A percentile compares a stretch with the other conserved stretches of the same genome.
Conservation (phyloP, 2,329 filamentous ascomycete genomes). For the Ophiostoma himal-ulmi region DNA sequence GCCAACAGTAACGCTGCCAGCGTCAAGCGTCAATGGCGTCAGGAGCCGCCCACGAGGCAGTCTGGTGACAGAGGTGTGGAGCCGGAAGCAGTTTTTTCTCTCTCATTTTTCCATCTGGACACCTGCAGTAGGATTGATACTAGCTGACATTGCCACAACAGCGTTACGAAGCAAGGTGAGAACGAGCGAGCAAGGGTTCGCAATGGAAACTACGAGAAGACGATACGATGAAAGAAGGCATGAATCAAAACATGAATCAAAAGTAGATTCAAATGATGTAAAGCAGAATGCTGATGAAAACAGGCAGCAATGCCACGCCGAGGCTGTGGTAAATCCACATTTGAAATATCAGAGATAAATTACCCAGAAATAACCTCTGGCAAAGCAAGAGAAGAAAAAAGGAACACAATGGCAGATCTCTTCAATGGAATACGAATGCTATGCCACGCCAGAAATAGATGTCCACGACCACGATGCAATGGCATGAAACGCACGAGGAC, state of each 20-base stretch:
- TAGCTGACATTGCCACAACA: conserved; percentile 1
- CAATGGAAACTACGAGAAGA: background rate
- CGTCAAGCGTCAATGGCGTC: background rate
- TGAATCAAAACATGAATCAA: background rate
- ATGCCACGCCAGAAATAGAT: conserved; percentile 7
- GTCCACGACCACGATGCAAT: background rate
- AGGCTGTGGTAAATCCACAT: background rate
- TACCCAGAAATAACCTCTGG: background rate
- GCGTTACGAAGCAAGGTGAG: background rate
- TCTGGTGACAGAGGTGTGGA: conserved; percentile 15
- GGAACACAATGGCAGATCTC: background rate
- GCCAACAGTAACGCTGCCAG: background rate
- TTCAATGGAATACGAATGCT: no score
- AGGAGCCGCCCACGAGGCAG: conserved; percentile 11
- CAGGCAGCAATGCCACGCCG: background rate
- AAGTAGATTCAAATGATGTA: background rate
- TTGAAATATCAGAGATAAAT: background rate
- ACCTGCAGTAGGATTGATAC: background rate
- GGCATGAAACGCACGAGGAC: background rate
- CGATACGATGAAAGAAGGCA: background rate
- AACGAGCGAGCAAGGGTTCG: background rate
- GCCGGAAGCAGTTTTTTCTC: background rate
- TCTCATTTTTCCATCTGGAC: no score
- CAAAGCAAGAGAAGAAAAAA: background rate
- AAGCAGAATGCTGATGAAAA: background rate